phyloP scores from a whole-genome alignment of 192 early-diverging fungal species.

The Entomortierella parvispora region DNA sequence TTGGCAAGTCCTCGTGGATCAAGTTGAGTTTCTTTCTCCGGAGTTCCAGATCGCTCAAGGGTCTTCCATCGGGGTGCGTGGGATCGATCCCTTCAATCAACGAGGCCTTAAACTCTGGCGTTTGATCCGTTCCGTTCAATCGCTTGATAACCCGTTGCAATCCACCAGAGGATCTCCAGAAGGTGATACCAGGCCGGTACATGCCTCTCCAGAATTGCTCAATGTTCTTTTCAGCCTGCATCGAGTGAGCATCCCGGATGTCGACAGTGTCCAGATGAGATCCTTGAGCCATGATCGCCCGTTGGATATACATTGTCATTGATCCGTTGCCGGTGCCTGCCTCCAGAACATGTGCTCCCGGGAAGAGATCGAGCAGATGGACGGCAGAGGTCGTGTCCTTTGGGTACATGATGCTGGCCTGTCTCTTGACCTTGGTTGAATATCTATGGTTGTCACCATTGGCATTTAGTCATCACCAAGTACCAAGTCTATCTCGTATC shows the following conservation, averaged over 20 bases:
- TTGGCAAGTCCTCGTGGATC: slow-evolving; percentile 13
- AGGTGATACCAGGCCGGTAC: slow-evolving; percentile 54
- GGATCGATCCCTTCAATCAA: neutral
- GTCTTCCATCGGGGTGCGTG: slow-evolving; percentile 9
- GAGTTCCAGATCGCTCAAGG: slow-evolving; percentile 16
- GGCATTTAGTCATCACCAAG: too few relatives aligned
- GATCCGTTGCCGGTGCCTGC: slow-evolving; percentile 77
- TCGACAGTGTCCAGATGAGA: slow-evolving; percentile 67
- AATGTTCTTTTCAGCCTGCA: slow-evolving; percentile 61
- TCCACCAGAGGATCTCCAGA: slow-evolving; percentile 51
- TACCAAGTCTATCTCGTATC: too few relatives aligned
- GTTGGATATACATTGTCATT: slow-evolving; percentile 69
- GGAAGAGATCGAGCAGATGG: slow-evolving; percentile 63
- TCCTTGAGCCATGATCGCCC: slow-evolving; percentile 55
- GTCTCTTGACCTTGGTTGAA: slow-evolving; percentile 38
- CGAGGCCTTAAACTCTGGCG: neutral
- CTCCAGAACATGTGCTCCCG: slow-evolving; percentile 68
- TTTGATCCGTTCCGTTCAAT: slow-evolving; percentile 8
- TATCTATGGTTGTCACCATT: slow-evolving; percentile 16
- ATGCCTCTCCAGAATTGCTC: slow-evolving; percentile 59
- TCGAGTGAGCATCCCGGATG: slow-evolving; percentile 45
- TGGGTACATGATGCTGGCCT: slow-evolving; percentile 69
- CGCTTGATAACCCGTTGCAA: slow-evolving; percentile 28
- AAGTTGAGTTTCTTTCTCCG: slow-evolving; percentile 6
- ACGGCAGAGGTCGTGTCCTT: slow-evolving; percentile 69